Conservation (phyloP, 306 rosid genomes). For the Dryas alaskensis region DNA sequence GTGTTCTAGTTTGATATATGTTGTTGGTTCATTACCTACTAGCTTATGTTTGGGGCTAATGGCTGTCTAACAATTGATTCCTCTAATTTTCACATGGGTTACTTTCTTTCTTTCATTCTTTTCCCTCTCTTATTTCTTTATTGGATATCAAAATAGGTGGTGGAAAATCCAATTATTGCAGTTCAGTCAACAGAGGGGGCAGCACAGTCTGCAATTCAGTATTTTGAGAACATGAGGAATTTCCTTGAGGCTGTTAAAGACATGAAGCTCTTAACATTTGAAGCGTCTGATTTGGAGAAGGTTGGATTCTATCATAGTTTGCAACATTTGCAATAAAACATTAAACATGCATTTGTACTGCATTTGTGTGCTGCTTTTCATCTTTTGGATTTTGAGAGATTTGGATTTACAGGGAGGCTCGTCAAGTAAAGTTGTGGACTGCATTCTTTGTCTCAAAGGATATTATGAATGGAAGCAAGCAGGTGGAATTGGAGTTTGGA, state of each 20-base stretch:
- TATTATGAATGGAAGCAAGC: slow-evolving; percentile 85
- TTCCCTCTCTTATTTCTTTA: not conserved
- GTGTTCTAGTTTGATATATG: not conserved
- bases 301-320: slow-evolving; percentile 25
- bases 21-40: too few species aligned
- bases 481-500: slow-evolving; percentile 96
- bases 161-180: slow-evolving; percentile 59
- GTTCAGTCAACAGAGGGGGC: slow-evolving; percentile 77
- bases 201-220: slow-evolving; percentile 93
- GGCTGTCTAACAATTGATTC: not conserved
- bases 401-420: slow-evolving; percentile 78
- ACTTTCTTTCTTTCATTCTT: not conserved
- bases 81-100: too few species aligned
- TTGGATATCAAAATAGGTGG: slow-evolving; percentile 51
- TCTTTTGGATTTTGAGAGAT: slow-evolving; percentile 5
- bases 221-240: slow-evolving; percentile 92
- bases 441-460: slow-evolving; percentile 96
- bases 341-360: too few species aligned
- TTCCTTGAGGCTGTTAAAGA: slow-evolving; percentile 83
- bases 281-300: slow-evolving; percentile 96
- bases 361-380: not conserved
- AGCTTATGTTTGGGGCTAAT: too few species aligned
- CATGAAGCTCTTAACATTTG: slow-evolving; percentile 89
- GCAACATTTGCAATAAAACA: not conserved
- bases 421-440: slow-evolving; percentile 84